Percentiles rank a stretch among this genome's conserved stretches.
phyloP scores from a whole-genome alignment of 164 flowering plant species.

The Chloranthus sessilifolius region DNA sequence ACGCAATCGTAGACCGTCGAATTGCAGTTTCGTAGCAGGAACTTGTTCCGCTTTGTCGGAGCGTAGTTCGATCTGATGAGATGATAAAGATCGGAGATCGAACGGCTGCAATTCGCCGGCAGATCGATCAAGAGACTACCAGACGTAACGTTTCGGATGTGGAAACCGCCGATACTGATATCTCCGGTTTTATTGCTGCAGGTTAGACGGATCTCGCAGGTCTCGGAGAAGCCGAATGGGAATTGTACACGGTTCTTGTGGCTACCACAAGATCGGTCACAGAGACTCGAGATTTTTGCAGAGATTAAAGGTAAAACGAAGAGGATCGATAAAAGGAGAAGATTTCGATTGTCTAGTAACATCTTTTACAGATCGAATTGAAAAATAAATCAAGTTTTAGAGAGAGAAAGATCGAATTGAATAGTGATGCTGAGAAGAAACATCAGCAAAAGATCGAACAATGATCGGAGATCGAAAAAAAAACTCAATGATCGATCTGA shows the following conservation, averaged over 20 bases:
- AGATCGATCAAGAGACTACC: constrained; percentile 34
- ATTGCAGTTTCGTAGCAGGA: constrained; percentile 47
- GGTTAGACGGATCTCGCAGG: constrained; percentile 50
- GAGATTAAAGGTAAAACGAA: background rate
- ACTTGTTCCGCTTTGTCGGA: constrained; percentile 43
- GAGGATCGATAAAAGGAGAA: constrained; percentile 5
- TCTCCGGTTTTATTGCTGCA: constrained; percentile 28
- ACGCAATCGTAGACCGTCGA: constrained; percentile 15
- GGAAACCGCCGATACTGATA: constrained; percentile 30
- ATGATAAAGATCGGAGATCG: constrained; percentile 12
- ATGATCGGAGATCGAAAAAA: background rate
- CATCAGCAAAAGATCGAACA: too few species aligned
- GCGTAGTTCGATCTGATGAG: constrained; percentile 47
- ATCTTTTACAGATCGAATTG: too few species aligned
- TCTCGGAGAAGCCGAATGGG: constrained; percentile 74
- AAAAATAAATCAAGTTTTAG: too few species aligned
- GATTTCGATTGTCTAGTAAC: too few species aligned
- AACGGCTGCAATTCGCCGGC: constrained; percentile 48
- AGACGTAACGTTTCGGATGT: constrained; percentile 24
- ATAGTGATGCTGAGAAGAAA: too few species aligned
- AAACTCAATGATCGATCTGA: background rate
- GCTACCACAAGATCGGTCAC: constrained; percentile 39
- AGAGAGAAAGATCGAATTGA: too few species aligned
- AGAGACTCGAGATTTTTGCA: constrained; percentile 10
- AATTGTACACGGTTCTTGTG: constrained; percentile 21